These are phyloP conservation scores for Solanum infundibuliforme DNA, from an alignment of 257 asterid genomes.

Conservation along the genomic window DNA sequence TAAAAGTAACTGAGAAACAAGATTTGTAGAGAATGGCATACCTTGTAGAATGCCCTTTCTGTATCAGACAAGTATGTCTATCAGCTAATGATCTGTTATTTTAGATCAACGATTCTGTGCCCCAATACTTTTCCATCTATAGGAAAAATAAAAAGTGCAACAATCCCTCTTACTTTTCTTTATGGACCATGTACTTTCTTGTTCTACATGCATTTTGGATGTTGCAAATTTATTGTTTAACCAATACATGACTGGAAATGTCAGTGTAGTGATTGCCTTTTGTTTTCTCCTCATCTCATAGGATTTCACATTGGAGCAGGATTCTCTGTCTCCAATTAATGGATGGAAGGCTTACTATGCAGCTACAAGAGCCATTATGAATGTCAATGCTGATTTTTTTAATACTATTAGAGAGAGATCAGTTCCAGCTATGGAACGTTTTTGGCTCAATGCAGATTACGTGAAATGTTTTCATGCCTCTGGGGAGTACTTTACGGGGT, in stretches of 20 bases:
- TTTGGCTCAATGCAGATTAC: constrained; percentile 93
- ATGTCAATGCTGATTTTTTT: constrained; percentile 55
- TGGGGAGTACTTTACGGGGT: constrained; percentile 87
- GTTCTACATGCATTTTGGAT: not conserved
- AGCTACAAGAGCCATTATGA: constrained; percentile 78
- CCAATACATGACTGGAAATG: not conserved
- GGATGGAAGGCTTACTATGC: constrained; percentile 99
- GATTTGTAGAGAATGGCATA: not conserved
- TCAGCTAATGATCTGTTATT: not conserved
- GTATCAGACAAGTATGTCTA: not conserved
- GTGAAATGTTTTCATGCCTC: constrained; percentile 86
- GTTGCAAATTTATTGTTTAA: not conserved
- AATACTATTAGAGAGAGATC: constrained; percentile 56
- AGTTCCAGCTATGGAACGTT: constrained; percentile 64
- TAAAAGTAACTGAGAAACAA: not conserved
- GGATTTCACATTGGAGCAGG: constrained; percentile 96
- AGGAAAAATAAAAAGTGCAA: not conserved
- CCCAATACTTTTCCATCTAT: not conserved
- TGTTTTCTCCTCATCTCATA: constrained; percentile 11
- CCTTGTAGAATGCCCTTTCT: not conserved
- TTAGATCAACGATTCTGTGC: not conserved
- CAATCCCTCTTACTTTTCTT: not conserved
- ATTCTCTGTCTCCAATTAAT: constrained; percentile 50
- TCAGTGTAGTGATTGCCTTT: constrained; percentile 4
- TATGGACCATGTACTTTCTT: not conserved